Base-by-base conservation (phyloP, 768 basidiomycete species). In the Pleurotus tuber-regium region DNA sequence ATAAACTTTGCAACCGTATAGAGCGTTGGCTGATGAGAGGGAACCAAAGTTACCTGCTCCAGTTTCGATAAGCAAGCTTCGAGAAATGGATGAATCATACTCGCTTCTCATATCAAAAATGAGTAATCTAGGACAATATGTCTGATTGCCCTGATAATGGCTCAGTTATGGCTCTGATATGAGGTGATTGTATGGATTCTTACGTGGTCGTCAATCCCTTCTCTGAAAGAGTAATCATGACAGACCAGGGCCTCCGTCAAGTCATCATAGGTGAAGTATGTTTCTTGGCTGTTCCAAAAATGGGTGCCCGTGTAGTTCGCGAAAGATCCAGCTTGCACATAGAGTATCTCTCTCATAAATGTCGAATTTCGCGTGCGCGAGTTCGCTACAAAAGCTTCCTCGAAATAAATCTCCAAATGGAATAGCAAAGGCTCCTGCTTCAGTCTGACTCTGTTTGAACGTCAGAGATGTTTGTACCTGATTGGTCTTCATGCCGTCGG, bases 261-360 rank as follows among this genome's bases (percentile, higher is more conserved):
- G 41, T 75, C 75, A 18, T 71, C 70, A 54, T 78, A 77, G 0
- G 73, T 70, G 57, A 85, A 77, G 63, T 90, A 90, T 55, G 66
- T 75, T 63, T 89, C 84, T 64, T 90, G 88, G 1, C 86, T 78
- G 60, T 90, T 90, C 87, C 87, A 92, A 58, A 88, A 90, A 59
- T 91, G 89, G 0, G 87, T 80, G 40, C 87, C 87, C 16, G 77
- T 66, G 60, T 83, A 82, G 60, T 91, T 90, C 16, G 88, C 75
- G 38, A 79, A 60, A 28, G 72, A 63, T 50, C 88, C 88, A 0
- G 86, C 86, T 65, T 91, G 89, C 44, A 92, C 71, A 63, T 92
- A 84, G 52, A 92, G 66, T 54, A 90, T 88, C 62, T 92, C 89
- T 61, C 77, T 82, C 88, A 90, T 90, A 51, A 8, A 5, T 7